These are phyloP conservation scores for Combretum micranthum DNA, from an alignment of 345 rosid genomes.

Conservation along the genomic window DNA sequence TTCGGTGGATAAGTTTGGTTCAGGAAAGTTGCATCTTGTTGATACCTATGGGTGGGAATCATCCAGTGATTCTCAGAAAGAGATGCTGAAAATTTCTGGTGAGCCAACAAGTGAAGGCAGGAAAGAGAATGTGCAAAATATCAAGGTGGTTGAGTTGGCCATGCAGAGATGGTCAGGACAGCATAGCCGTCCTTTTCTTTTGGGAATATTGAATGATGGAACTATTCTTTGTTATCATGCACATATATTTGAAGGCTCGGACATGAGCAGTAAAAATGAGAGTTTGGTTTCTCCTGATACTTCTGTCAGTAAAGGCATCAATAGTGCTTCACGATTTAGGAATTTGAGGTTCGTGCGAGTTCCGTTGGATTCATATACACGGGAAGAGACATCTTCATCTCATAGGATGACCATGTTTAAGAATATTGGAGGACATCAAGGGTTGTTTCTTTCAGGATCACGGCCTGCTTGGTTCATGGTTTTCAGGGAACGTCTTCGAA, in stretches of 20 bases:
- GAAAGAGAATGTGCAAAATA: conserved; percentile 51
- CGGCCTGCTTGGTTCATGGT: conserved; percentile 98
- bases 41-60: conserved; percentile 48
- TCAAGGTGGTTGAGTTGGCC: conserved; percentile 78
- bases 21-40: conserved; percentile 71
- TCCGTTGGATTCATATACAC: conserved; percentile 67
- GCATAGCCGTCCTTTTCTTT: conserved; percentile 82
- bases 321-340: conserved; percentile 69
- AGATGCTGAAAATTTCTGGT: conserved; percentile 32
- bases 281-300: conserved; percentile 37
- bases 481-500: conserved; percentile 79
- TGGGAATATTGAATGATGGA: conserved; percentile 89
- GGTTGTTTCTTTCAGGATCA: conserved; percentile 89
- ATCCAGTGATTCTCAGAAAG: conserved; percentile 33
- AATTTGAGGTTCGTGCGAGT: conserved; percentile 71
- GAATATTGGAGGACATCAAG: conserved; percentile 82
- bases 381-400: conserved; percentile 57
- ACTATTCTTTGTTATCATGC: conserved; percentile 94
- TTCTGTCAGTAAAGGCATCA: conserved; percentile 33
- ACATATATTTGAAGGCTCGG: conserved; percentile 75
- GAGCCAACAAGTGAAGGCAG: conserved; percentile 45
- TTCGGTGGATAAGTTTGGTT: conserved; percentile 77
- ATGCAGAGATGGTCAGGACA: conserved; percentile 93
- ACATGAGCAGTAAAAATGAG: conserved; percentile 48
- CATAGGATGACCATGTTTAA: conserved; percentile 77